These are phyloP conservation scores for Artomyces pyxidatus DNA, from an alignment of 768 basidiomycete species.

Conservation along the genomic window DNA sequence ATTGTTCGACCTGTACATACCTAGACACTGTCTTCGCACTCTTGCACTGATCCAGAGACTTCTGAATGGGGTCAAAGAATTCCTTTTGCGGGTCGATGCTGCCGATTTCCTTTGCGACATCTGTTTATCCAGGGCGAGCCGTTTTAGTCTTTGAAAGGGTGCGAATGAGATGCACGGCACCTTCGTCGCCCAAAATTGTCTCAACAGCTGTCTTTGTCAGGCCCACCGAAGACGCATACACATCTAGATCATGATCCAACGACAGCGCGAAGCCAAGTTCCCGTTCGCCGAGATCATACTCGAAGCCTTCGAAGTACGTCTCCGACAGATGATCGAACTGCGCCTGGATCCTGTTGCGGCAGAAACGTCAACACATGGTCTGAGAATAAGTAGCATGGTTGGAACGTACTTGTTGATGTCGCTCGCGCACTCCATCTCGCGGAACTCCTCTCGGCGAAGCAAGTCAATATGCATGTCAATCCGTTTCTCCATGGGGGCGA, in stretches of 20 bases:
- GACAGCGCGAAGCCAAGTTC: constrained; percentile 76
- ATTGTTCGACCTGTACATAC: constrained; percentile 32
- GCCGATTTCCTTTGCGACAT: constrained; percentile 64
- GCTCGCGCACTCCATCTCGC: constrained; percentile 86
- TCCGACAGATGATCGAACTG: constrained; percentile 92
- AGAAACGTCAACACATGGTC: not conserved
- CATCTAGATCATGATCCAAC: constrained; percentile 89
- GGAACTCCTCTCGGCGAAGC: constrained; percentile 81
- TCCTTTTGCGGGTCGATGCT: constrained; percentile 68
- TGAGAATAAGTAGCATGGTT: not conserved
- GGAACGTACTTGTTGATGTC: constrained; percentile 75
- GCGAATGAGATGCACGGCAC: constrained; percentile 29
- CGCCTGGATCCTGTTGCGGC: constrained; percentile 61
- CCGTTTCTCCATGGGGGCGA: constrained; percentile 82
- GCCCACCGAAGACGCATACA: constrained; percentile 87
- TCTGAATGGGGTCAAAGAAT: constrained; percentile 76
- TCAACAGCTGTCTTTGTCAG: constrained; percentile 81
- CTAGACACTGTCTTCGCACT: constrained; percentile 72
- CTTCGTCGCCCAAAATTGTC: constrained; percentile 68
- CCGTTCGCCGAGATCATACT: constrained; percentile 85
- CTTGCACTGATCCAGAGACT: constrained; percentile 74
- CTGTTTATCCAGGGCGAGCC: too few relatives aligned
- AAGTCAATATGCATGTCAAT: constrained; percentile 89
- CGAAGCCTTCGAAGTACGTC: constrained; percentile 73
- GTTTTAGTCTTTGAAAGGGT: too few relatives aligned